Evolutionary conservation across 179 eudicot genomes (phyloP), one percentile per base, ranked within the genome.

Genomic region (Beta corolliflora): DNA sequence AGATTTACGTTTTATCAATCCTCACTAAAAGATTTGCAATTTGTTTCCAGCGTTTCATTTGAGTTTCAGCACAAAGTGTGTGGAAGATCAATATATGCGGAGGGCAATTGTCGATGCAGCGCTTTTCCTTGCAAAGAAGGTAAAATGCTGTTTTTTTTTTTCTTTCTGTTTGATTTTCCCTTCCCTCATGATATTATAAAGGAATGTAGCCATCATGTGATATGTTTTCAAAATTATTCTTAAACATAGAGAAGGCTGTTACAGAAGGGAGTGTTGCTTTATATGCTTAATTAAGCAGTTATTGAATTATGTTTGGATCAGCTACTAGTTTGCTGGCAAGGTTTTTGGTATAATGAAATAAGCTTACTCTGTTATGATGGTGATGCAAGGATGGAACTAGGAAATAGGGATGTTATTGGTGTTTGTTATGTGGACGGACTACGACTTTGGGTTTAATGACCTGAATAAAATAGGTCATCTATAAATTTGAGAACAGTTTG

Each of bases 51-150:
- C 70, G 98, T 95, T 64, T 81, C 92, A 31, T 95, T 95, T 75
- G 97, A 95, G 88, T 95, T 93, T 88, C 97, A 94, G 82, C 98
- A 94, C 79, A 93, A 93, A 76, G 98, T 94, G 60, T 95, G 98
- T 84, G 98, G 98, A 83, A 84, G 98, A 89, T 95, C 98, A 52
- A 92, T 95, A 82, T 95, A 95, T 77, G 98, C 98, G 18, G 97
- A 95, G 88, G 98, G 98, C 60, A n/a, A 91, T 92, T 15, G 91
- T 95, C 73, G 98, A 95, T 90, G 98, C 98, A 48, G 88, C 86
- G n/a, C 89, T 95, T 79, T 95, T 91, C 85, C 87, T 95, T 36
- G 94, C 97, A n/a, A 92, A 91, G 86, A 93, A 93, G 97, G 97
- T 93, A 81, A 6, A 10, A 25, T 83, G 13, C 4, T 45, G 7